phyloP scores from a whole-genome alignment of 257 asterid genomes.

The Solanum sejunctum region DNA sequence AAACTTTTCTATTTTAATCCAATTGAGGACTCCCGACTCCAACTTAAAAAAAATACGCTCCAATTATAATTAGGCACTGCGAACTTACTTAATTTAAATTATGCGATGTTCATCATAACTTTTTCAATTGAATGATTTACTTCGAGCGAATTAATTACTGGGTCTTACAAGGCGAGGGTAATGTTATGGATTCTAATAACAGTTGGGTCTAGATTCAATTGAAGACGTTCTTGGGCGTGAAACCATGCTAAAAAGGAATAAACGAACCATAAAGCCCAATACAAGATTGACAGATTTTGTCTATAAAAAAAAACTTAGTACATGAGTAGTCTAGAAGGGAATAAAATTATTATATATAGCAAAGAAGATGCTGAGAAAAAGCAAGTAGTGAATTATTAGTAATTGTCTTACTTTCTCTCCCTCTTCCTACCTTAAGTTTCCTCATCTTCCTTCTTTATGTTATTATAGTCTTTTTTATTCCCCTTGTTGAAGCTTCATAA shows the following conservation, averaged over 20 bases:
- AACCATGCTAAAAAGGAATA: not conserved
- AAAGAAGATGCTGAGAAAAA: not conserved
- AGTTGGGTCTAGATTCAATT: not conserved
- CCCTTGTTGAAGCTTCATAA: not conserved
- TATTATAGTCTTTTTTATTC: too few species aligned
- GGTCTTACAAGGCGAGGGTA: too few species aligned
- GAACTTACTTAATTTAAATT: too few species aligned
- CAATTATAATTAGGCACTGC: too few species aligned
- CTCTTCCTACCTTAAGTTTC: not conserved
- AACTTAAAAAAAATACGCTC: too few species aligned
- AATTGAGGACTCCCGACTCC: too few species aligned
- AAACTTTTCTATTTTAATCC: too few species aligned
- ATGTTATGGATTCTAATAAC: too few species aligned
- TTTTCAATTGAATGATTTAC: too few species aligned
- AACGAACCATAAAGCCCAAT: not conserved
- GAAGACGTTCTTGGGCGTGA: not conserved
- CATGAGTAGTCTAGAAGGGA: not conserved
- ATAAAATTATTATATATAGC: not conserved
- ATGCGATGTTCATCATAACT: too few species aligned
- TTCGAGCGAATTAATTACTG: too few species aligned
- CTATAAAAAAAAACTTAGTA: too few species aligned
- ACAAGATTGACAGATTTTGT: not conserved
- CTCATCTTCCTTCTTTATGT: not conserved
- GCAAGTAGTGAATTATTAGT: not conserved
- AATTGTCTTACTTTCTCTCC: not conserved